These are phyloP conservation scores for Cryphonectria nitschkei DNA, from an alignment of 2,329 filamentous ascomycete genomes.

Conservation along the genomic window DNA sequence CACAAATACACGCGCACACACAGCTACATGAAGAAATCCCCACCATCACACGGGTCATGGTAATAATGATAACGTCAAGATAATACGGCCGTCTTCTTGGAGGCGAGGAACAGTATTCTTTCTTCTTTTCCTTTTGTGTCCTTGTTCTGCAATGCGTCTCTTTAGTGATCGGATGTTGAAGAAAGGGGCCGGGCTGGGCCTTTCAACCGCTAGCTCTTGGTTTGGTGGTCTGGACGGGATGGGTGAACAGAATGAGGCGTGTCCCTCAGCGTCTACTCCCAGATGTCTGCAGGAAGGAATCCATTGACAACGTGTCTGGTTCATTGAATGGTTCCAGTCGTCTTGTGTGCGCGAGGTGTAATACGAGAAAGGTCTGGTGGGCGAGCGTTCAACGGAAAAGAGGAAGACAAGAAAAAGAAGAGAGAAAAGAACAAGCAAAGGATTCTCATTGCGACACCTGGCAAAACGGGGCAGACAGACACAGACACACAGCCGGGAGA, in stretches of 20 bases:
- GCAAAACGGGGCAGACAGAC: background rate
- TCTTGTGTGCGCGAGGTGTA: background rate
- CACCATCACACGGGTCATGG: background rate
- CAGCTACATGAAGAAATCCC: background rate
- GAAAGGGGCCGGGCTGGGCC: background rate
- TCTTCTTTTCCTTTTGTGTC: background rate
- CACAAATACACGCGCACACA: background rate
- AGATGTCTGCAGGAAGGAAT: background rate
- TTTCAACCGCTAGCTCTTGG: background rate
- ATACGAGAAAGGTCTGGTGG: background rate
- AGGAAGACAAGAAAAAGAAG: background rate
- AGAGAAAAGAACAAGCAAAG: background rate
- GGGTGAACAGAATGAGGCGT: background rate
- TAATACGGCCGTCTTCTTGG: background rate
- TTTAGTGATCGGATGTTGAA: background rate
- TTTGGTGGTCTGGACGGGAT: background rate
- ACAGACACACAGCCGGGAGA: background rate
- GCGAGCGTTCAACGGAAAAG: background rate
- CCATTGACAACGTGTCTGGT: background rate
- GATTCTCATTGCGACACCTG: background rate
- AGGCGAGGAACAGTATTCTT: background rate
- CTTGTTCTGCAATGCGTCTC: background rate
- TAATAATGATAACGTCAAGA: background rate
- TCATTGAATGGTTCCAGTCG: background rate
- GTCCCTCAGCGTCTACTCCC: background rate